Base-by-base conservation (phyloP, 164 flowering plant genomes). In the Nelumbo lutea region DNA sequence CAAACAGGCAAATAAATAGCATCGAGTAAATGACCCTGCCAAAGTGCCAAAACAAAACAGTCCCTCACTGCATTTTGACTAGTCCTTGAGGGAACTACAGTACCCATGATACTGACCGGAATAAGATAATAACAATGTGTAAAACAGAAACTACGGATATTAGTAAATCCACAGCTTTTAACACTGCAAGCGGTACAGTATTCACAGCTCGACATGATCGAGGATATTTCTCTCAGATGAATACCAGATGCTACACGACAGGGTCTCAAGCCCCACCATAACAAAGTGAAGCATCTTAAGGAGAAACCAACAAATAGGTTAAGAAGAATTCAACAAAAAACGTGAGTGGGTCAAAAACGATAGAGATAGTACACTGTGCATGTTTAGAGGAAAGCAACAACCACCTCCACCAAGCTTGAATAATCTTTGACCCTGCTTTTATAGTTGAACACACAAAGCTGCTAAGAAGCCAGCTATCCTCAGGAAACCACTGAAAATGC, bases 381-480 rank as follows among this genome's bases (percentile, higher is more conserved):
- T n/a, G 15, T 52, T 27, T 50, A 38, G n/a, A 41, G 53, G 11
- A 41, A 68, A 8, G 40, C 27, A 27, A 27, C 27, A 27, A 60
- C 51, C 14, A 62, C 61, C 42, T 44, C 60, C 46, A 52, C n/a
- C 47, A 59, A 65, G 27, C 61, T 62, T 59, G 73, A 40, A 65
- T 61, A 70, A 65, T 50, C 9, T 65, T 64, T 65, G 6, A 61
- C 38, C 67, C 58, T 69, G 61, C 47, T 72, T 75, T 50, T 65
- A 71, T 78, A 71, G 70, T 66, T 45, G 57, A 75, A 59, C 70
- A 68, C 62, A 69, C 70, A 79, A 81, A 75, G 68, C 65, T 73
- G 73, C 62, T 40, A 59, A 73, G 66, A 64, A 61, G 69, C 60
- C 64, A 70, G 47, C 58, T 60, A 72, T 62, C 50, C 6, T 27